phyloP scores from a whole-genome alignment of 352 stramenopile genomes.

The Phytophthora sp. region DNA sequence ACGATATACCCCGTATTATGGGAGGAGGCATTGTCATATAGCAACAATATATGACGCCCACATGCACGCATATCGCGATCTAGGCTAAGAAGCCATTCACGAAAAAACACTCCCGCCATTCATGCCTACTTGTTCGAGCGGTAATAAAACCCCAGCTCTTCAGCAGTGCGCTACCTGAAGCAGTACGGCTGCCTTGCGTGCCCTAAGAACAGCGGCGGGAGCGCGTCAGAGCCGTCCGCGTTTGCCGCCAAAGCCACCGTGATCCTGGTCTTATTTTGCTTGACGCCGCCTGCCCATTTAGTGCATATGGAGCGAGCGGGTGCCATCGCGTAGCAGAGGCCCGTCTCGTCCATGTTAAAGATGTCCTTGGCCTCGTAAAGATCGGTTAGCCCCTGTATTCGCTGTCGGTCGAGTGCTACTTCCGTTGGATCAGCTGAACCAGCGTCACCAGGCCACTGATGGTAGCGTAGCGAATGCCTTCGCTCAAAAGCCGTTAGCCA shows the following conservation, averaged over 20 bases:
- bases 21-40: slow-evolving; percentile 6
- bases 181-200: neutral
- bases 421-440: neutral
- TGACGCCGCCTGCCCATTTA: neutral
- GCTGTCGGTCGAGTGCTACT: neutral
- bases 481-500: neutral
- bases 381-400: neutral
- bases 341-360: too few species aligned
- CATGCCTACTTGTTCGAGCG: slow-evolving; percentile 1
- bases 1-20: neutral
- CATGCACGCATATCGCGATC: slow-evolving; percentile 4
- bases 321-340: neutral
- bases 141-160: neutral
- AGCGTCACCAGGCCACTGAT: too few species aligned
- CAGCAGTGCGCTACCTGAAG: neutral
- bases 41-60: neutral
- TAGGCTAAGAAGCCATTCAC: neutral
- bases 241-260: neutral
- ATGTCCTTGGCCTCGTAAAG: neutral
- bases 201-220: neutral
- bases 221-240: neutral
- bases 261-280: neutral
- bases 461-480: neutral
- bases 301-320: neutral
- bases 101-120: neutral